A percentile compares a stretch with the other conserved stretches of the same genome.
These are phyloP conservation scores for Centaurea solstitialis DNA, from an alignment of 129 eudicot species.

Conservation along the genomic window DNA sequence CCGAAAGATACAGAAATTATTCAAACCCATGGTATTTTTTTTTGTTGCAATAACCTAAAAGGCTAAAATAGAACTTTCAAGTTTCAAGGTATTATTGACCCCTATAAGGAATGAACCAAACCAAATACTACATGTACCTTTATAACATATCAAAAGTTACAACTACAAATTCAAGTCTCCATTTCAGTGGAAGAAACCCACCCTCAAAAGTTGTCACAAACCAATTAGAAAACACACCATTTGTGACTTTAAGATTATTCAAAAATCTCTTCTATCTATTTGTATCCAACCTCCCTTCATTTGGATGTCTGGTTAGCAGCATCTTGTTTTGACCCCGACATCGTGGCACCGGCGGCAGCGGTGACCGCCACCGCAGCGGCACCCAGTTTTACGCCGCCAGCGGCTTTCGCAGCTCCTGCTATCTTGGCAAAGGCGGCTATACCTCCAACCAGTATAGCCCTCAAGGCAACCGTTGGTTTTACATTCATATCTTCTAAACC, in stretches of 20 bases:
- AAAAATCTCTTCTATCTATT: conserved; percentile 12
- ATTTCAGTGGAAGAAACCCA: background rate
- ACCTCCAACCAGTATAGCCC: conserved; percentile 92
- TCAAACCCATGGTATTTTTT: too few relatives aligned
- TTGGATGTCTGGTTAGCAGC: conserved; percentile 40
- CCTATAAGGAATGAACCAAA: background rate
- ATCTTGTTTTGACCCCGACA: conserved; percentile 67
- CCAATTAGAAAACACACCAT: background rate
- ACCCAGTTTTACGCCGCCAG: conserved; percentile 78
- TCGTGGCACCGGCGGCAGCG: conserved; percentile 81
- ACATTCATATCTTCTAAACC: conserved; percentile 46
- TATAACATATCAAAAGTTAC: background rate
- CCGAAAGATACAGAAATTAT: too few relatives aligned
- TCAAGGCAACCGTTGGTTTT: conserved; percentile 88
- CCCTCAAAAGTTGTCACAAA: conserved; percentile 22
- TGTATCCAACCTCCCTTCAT: conserved; percentile 17
- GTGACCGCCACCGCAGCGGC: conserved; percentile 80
- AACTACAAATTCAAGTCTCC: background rate
- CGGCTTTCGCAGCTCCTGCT: conserved; percentile 82
- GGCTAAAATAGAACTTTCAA: too few relatives aligned
- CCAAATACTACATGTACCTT: background rate
- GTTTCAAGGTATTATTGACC: background rate
- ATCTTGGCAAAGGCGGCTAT: conserved; percentile 81
- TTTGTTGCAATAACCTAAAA: too few relatives aligned
- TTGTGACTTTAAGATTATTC: conserved; percentile 20